Base-by-base conservation (phyloP, 371 early-diverging fungal species). In the Thermomucor indicae-seudaticae region DNA sequence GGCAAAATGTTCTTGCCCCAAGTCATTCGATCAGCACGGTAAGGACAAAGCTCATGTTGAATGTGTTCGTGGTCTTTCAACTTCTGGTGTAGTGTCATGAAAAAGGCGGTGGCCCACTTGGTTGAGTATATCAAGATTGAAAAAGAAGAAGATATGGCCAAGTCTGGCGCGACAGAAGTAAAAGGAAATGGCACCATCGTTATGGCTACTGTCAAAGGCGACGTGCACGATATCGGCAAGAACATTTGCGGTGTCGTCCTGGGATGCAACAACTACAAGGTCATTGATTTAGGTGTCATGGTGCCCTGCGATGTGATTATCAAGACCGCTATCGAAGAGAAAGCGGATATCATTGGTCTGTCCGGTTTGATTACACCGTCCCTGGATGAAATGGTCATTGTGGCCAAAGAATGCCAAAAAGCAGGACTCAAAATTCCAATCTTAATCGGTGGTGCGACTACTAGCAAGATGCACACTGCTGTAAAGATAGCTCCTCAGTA, bases 1-100 rank as follows among this genome's bases (percentile, higher is more conserved):
- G 92, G 95, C 30, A 93, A 94, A 66, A 95, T 95, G 96, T 95
- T 95, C 66, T 84, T 95, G 78, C 96, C 96, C 7, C 96, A 95
- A 61, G 96, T 95, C 46, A 95, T 95, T 72, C 93, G 93, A 69
- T 90, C 90, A 49, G 96, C 96, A 40, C 89, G 73, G 72, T 72
- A 65, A 57, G 51, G 43, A 5, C 24, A 1, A 24, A 17, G 7
- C 5, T 10, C 34, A 10, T 10, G 14, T 10, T 7, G 14, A 32
- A 22, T 20, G 40, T 7, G 4, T 19, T 45, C 37, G 20, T 19
- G 29, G 20, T 17, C 29, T 49, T 57, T 69, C 41, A 61, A n/a
- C 27, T 28, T 32, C n/a, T 31, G 32, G 32, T 20, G 12, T 25
- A 71, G 74, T 65, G 75, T 92, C 23, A 93, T 95, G 94, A 95